Evolutionary conservation across 2,329 filamentous ascomycete species (phyloP), one percentile per base, ranked within the genome.

Genomic region (Ophiostoma populinum): DNA sequence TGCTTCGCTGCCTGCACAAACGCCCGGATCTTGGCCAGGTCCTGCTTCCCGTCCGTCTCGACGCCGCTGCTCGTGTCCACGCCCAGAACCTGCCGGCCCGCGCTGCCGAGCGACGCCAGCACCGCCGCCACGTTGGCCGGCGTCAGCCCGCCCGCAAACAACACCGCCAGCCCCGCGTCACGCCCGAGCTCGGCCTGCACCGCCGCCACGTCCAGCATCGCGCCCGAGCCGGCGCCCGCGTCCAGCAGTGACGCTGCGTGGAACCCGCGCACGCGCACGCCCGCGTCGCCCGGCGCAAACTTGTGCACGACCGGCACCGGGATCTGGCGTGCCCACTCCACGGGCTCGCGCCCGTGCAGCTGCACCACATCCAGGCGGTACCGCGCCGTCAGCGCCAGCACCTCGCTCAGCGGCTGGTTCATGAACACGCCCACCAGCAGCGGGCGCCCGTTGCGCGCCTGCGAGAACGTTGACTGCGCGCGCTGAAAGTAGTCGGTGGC

Each of bases 51-150:
- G 46, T 78, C 69, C 24, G 73, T 75, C 56, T 95, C 90, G 3
- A 98, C 85, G 1, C 92, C 92, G 49, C 82, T 93, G 54, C 85
- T 93, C 15, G 93, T 82, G 59, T 98, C 90, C 4, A 98, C 80
- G 2, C 78, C 86, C 22, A 85, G 60, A 8, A 45, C 24, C 7
- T 37, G 70, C 8, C 62, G 62, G 10, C 32, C 10, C 18, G 62
- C 61, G 6, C 67, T 60, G 0, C 74, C 77, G 12, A 87, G 58
- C 11, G 67, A 64, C 16, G 62, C 58, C 13, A 98, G 59, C 7
- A 70, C 66, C 5, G 70, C 61, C 1, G 60, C 61, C 5, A 98
- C 79, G 49, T 94, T 98, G 3, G 76, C 71, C 1, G 82, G 73
- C 40, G 74, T 74, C 37, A 98, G 52, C 0, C 90, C 92, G 10